Base-by-base conservation (phyloP, 2,329 filamentous ascomycete genomes). In the Scytalidium sp. region DNA sequence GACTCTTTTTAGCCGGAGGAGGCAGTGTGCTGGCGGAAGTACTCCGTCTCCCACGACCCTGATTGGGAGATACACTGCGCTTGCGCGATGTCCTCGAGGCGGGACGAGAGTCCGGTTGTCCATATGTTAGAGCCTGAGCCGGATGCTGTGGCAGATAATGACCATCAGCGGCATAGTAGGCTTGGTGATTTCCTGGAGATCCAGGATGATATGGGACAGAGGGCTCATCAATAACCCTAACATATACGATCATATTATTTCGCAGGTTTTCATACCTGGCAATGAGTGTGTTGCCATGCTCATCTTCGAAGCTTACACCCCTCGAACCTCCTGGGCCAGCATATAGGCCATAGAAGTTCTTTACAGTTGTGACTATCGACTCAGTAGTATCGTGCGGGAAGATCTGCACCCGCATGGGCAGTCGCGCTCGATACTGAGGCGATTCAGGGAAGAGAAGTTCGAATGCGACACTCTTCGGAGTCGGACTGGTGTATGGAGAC, bases 341-440 rank as follows among this genome's bases (percentile, higher is more conserved):
- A 68, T 97, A 97, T 59, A 99, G 80, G 53, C 94, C 94, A 67
- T 96, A 97, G 74, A 97, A 97, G 76, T 97, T 97, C 80, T 96
- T 97, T 65, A 97, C 93, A 1, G 94, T 97, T 13, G 91, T 94
- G 56, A 97, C 90, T 72, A 99, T 99, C 29, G 92, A 97, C 67
- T 97, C 93, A 19, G 93, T 97, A 46, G 90, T 92, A 75, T 99
- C 94, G 70, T 97, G 92, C 43, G 90, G 90, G 64, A 87, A 96
- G 60, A 99, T 97, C 64, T 95, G 88, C 47, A 93, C 88, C 63
- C 88, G 79, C 82, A 93, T 85, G n/a, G 88, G 88, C 58, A 92
- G 76, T 64, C 88, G 85, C 71, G 87, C 87, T 60, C 83, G 82
- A 60, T 81, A 83, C 65, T 86, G 81, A 53, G 83, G 82, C 25